phyloP scores from a whole-genome alignment of 169 alveolate species.

The Plasmodium gaboni region DNA sequence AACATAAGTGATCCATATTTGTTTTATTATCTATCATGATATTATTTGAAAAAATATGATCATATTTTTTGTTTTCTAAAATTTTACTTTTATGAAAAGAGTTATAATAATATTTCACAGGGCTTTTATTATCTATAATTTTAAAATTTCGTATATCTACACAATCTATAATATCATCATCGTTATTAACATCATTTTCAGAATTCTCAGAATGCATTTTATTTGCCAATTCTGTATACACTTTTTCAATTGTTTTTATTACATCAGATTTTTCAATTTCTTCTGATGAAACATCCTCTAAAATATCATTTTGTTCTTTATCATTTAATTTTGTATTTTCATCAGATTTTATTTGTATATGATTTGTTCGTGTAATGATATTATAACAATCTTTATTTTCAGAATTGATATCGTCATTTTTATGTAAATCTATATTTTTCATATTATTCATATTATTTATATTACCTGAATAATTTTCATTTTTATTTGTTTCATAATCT shows the following conservation, averaged over 20 bases:
- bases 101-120: constrained; percentile 62
- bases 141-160: constrained; percentile 66
- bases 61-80: constrained; percentile 55
- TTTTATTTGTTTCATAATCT: constrained; percentile 13
- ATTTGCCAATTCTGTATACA: constrained; percentile 53
- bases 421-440: background rate
- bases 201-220: constrained; percentile 55
- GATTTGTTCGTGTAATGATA: background rate
- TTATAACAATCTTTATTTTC: constrained; percentile 14
- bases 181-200: constrained; percentile 33
- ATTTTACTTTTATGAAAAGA: constrained; percentile 64
- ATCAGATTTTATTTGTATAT: constrained; percentile 2
- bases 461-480: constrained; percentile 11
- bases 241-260: constrained; percentile 42
- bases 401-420: constrained; percentile 7
- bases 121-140: constrained; percentile 63
- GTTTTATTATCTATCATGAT: constrained; percentile 47
- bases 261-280: constrained; percentile 60
- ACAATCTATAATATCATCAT: constrained; percentile 45
- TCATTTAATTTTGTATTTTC: constrained; percentile 11
- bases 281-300: constrained; percentile 4
- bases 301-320: constrained; percentile 22
- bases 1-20: constrained; percentile 69
- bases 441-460: background rate
- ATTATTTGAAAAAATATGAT: constrained; percentile 62